A percentile compares a stretch with the other conserved stretches of the same genome.
Evolutionary conservation across 2,329 filamentous ascomycete genomes (phyloP).

Genomic region (Alternaria brassicicola): DNA sequence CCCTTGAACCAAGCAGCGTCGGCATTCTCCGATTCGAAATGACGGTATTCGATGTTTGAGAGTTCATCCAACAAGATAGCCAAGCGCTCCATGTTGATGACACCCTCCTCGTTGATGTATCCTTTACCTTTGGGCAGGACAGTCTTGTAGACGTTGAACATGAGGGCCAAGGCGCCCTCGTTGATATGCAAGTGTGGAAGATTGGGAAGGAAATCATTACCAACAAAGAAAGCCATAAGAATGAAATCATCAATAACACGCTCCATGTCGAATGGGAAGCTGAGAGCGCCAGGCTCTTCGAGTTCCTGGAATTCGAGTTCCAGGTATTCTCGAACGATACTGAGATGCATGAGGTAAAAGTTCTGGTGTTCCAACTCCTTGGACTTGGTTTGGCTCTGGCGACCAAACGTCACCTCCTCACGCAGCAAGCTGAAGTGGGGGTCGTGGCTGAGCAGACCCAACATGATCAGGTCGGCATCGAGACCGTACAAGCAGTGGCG

Average conservation of each 20-base stretch:
- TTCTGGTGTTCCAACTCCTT: slow-evolving; percentile 99
- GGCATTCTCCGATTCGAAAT: slow-evolving; percentile 88
- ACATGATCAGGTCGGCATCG: slow-evolving; percentile 97
- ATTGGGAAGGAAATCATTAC: slow-evolving; percentile 98
- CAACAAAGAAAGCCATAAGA: slow-evolving; percentile 98
- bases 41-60: slow-evolving; percentile 85
- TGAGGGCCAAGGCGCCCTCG: slow-evolving; percentile 92
- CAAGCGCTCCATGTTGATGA: slow-evolving; percentile 85
- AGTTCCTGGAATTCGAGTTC: slow-evolving; percentile 97
- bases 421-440: slow-evolving; percentile 96
- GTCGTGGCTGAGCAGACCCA: slow-evolving; percentile 95
- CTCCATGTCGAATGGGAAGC: slow-evolving; percentile 89
- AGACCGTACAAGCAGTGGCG: slow-evolving; percentile 97
- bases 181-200: slow-evolving; percentile 97
- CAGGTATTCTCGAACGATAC: slow-evolving; percentile 95
- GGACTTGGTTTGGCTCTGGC: slow-evolving; percentile 83
- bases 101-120: slow-evolving; percentile 94
- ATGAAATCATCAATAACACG: slow-evolving; percentile 99
- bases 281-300: slow-evolving; percentile 72
- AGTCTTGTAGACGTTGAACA: slow-evolving; percentile 96
- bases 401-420: slow-evolving; percentile 97
- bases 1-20: slow-evolving; percentile 92
- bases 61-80: slow-evolving; percentile 80
- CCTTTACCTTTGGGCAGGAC: slow-evolving; percentile 85
- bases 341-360: slow-evolving; percentile 96